Percentiles rank a stretch among this genome's conserved stretches.
Conservation (phyloP, 352 stramenopile species). For the Pythium sukuiense region DNA sequence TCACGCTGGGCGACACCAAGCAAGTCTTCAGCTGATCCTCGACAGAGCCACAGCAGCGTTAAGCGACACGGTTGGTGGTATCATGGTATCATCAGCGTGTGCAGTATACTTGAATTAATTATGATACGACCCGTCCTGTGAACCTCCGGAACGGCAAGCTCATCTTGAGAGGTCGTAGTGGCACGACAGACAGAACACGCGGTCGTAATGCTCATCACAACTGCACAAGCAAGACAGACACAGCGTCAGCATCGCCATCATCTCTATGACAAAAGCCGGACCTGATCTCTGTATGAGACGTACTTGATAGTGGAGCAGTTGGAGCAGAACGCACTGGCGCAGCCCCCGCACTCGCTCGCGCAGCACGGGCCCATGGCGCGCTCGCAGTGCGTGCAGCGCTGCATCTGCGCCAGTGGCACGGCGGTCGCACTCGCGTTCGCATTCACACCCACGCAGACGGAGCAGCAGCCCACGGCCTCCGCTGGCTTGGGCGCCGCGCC, state of each 20-base stretch:
- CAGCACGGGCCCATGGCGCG: conserved; percentile 60
- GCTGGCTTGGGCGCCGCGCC: conserved; percentile 6
- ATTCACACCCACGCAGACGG: conserved; percentile 36
- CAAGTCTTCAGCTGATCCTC: conserved; percentile 35
- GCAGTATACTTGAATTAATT: neutral
- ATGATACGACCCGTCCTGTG: neutral
- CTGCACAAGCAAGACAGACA: conserved; percentile 22
- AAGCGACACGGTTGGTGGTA: neutral
- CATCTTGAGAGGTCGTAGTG: conserved; percentile 43
- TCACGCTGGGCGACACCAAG: conserved; percentile 32
- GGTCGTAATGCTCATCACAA: conserved; percentile 77
- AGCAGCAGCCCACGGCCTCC: conserved; percentile 30
- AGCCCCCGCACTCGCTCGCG: conserved; percentile 54
- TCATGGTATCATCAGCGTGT: neutral
- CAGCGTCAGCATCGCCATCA: neutral
- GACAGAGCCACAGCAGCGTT: no score
- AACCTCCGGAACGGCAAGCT: neutral
- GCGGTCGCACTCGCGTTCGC: conserved; percentile 20
- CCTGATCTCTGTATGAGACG: conserved; percentile 12
- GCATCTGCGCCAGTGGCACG: conserved; percentile 16
- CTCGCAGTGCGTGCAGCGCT: conserved; percentile 68
- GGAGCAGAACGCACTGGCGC: conserved; percentile 59
- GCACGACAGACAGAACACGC: conserved; percentile 76
- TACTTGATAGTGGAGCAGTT: conserved; percentile 86
- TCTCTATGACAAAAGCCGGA: neutral